Evolutionary conservation across 495 filamentous ascomycete species (phyloP).

Genomic region (Cercophora samala): DNA sequence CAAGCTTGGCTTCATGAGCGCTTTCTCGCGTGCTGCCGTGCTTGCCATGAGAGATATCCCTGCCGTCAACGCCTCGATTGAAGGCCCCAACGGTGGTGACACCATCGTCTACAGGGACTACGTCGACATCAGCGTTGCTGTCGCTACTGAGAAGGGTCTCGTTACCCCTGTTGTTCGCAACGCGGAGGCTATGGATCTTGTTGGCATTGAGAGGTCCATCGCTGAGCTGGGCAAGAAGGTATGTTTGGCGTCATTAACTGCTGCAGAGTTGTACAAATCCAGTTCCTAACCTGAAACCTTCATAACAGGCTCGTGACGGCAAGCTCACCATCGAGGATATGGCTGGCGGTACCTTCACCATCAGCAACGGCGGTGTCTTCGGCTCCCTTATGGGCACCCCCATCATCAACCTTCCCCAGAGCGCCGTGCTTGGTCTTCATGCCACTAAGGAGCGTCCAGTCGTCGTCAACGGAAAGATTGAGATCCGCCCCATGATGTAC

Average conservation of each 20-base stretch:
- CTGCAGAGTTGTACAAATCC: background rate
- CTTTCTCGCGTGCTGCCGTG: slow-evolving; percentile 87
- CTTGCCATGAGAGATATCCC: slow-evolving; percentile 93
- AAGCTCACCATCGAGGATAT: slow-evolving; percentile 99
- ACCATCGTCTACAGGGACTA: slow-evolving; percentile 98
- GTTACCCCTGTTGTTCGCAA: slow-evolving; percentile 97
- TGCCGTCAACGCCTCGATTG: slow-evolving; percentile 96
- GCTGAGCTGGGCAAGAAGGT: slow-evolving; percentile 95
- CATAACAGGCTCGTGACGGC: slow-evolving; percentile 74
- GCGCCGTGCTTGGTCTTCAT: slow-evolving; percentile 93
- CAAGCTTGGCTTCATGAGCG: slow-evolving; percentile 98
- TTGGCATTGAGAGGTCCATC: slow-evolving; percentile 88
- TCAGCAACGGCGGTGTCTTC: slow-evolving; percentile 82
- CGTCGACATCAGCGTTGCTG: slow-evolving; percentile 95
- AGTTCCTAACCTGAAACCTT: slow-evolving; percentile 18
- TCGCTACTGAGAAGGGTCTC: slow-evolving; percentile 95
- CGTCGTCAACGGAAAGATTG: slow-evolving; percentile 84
- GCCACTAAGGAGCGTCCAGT: slow-evolving; percentile 95
- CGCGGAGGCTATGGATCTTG: slow-evolving; percentile 77
- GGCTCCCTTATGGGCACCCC: slow-evolving; percentile 88
- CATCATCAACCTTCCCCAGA: slow-evolving; percentile 98
- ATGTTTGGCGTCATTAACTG: background rate
- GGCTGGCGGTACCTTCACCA: slow-evolving; percentile 98
- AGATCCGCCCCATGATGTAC: slow-evolving; percentile 98
- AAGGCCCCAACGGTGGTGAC: slow-evolving; percentile 90